Evolutionary conservation across 1,139 yeast species (phyloP), one percentile per base, ranked within the genome.

Genomic region (Yamadazyma oceani): DNA sequence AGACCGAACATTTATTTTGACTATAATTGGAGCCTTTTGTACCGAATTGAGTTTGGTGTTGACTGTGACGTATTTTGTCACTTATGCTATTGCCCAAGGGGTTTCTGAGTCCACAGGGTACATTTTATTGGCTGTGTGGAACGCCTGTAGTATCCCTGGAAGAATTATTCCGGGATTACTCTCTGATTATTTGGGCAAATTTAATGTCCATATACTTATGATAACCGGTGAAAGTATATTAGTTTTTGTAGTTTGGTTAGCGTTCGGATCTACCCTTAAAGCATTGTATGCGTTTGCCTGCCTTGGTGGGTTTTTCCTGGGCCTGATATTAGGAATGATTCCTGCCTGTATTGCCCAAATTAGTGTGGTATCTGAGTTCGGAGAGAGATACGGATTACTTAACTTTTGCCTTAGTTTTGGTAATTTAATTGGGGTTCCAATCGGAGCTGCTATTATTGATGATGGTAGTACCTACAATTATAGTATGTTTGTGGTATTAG

Each of bases 101-200:
- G 66, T 69, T 50, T 57, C 75, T 4, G 74, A 74, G 44, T 65
- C 78, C 12, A 55, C 66, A 5, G 64, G 85, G 0, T 74, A 75
- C 48, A 47, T 75, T 9, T 56, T 80, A 25, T 62, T 80, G 24
- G 78, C 85, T 0, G 64, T 76, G 6, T 64, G 71, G 47, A 82
- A 80, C 55, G 81, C 79, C 1, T 62, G 75, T 2, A 85, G 86
- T 3, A 65, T 79, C 12, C 46, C 73, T 4, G 87, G 86, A 1
- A 59, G 87, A 41, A 69, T 70, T 39, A 46, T 78, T 3, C 82
- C 85, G 1, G 80, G 81, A 26, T 43, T 73, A 8, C 72, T 81
- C 0, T 84, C 82, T 40, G 74, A 63, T 40, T 67, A 55, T 40
- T 43, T 73, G 21, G 88, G 88, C 0, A 62, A 75, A 25, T 80